Conservation (phyloP, 192 early-diverging fungal species). For the Coemansia sp. region DNA sequence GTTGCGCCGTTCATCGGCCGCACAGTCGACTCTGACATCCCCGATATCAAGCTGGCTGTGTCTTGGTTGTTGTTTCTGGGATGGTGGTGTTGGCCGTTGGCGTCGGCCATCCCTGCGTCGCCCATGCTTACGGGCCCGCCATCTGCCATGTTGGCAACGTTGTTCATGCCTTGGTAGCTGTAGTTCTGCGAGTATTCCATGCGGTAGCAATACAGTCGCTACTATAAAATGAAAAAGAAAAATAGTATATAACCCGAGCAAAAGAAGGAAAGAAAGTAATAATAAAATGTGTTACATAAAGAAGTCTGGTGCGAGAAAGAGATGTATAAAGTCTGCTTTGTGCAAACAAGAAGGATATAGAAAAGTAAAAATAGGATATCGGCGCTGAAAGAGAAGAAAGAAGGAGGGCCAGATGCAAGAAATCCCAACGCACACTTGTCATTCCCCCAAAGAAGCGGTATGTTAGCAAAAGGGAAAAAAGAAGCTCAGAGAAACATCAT, state of each 20-base stretch:
- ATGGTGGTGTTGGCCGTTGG: slow-evolving; percentile 5
- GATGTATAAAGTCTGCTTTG: background rate
- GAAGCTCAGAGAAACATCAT: too few relatives aligned
- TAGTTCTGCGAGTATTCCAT: slow-evolving; percentile 30
- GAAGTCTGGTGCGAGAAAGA: background rate
- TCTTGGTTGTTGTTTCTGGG: slow-evolving; percentile 11
- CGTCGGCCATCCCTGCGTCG: slow-evolving; percentile 3
- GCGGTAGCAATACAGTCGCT: background rate
- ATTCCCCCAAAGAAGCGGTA: too few relatives aligned
- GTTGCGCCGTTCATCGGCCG: slow-evolving; percentile 1
- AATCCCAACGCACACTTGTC: background rate
- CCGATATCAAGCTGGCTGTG: slow-evolving; percentile 10
- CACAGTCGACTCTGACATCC: slow-evolving; percentile 9
- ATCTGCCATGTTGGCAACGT: slow-evolving; percentile 24
- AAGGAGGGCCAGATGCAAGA: background rate
- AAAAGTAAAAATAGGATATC: background rate
- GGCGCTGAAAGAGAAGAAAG: background rate
- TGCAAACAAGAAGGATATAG: background rate
- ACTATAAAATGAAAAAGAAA: background rate
- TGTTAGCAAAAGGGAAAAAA: too few relatives aligned
- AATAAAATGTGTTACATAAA: background rate
- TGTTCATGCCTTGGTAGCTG: slow-evolving; percentile 41
- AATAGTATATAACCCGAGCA: background rate
- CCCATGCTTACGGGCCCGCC: slow-evolving; percentile 14
- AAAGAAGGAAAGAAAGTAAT: background rate